Evolutionary conservation across 768 basidiomycete species (phyloP), one percentile per base, ranked within the genome.

Genomic region (Clavulina sp.): DNA sequence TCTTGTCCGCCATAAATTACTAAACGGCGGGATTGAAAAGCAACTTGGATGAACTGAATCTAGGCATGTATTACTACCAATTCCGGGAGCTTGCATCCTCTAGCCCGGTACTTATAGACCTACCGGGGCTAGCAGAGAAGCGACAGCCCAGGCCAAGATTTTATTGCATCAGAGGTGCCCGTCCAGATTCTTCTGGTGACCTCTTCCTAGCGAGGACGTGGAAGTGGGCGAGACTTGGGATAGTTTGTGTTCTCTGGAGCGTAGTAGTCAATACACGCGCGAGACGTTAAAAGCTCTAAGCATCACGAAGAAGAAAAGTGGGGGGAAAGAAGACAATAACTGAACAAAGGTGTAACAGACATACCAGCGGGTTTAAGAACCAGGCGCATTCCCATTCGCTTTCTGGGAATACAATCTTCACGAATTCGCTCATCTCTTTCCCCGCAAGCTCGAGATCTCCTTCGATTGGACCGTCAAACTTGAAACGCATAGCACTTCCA

Each of bases 281-380:
- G 4, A 23, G 7, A 21, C 2, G 21, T 18, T 16, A 23, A 32
- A 18, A n/a, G n/a, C 18, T 28, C 26, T 28, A 19, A 38, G 5
- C 19, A 4, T 5, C 24, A 32, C 26, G 21, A 54, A n/a, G n/a
- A 38, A 50, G 47, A 30, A 54, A 54, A 2, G n/a, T 26, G 46
- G 30, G 7, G n/a, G 5, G 23, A 9, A 21, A 3, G 21, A 19
- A 18, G 24, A 33, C 4, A 28, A 23, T 26, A 28, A 21, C 33
- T n/a, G n/a, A n/a, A n/a, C n/a, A n/a, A n/a, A n/a, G n/a, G n/a
- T n/a, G n/a, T n/a, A 24, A 54, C 24, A 23, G 24, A 64, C 81
- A 61, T 59, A 88, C 86, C 48, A 79, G 83, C 38, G 85, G 85
- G 60, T 89, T 89, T 38, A 86, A 81, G 60, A 87, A 88, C 86